phyloP scores from a whole-genome alignment of 345 rosid species.

The Turnera subulata region DNA sequence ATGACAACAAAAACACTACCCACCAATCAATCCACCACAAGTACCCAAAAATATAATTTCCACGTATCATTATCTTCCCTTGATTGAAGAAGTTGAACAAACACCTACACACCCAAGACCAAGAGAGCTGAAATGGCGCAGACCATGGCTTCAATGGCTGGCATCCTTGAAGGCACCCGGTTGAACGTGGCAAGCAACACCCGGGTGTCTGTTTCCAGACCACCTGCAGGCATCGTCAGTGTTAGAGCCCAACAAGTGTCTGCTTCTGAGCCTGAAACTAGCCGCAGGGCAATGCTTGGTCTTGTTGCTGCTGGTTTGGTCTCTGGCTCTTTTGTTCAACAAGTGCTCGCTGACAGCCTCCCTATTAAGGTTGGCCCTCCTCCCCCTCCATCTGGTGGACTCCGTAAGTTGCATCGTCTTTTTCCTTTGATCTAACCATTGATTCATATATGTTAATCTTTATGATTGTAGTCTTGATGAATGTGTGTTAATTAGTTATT shows the following conservation, averaged over 20 bases:
- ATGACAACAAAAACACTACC: constrained; percentile 1
- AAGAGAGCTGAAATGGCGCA: constrained; percentile 40
- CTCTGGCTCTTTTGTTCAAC: constrained; percentile 64
- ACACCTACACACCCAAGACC: neutral
- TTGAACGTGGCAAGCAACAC: constrained; percentile 21
- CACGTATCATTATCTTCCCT: constrained; percentile 7
- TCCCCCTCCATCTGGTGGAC: constrained; percentile 90
- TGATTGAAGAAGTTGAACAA: constrained; percentile 1
- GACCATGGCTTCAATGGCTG: constrained; percentile 72
- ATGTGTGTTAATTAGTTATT: too few relatives aligned
- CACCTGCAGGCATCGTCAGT: constrained; percentile 39
- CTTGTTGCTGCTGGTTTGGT: constrained; percentile 69
- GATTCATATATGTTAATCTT: too few relatives aligned
- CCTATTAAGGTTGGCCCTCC: constrained; percentile 86
- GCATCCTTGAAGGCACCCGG: constrained; percentile 62
- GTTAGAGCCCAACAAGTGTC: constrained; percentile 58
- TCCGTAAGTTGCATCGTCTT: constrained; percentile 50
- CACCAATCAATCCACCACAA: neutral
- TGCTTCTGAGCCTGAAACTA: constrained; percentile 51
- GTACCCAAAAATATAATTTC: constrained; percentile 28
- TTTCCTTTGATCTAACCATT: too few relatives aligned
- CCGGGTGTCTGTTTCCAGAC: constrained; percentile 28
- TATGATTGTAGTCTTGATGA: too few relatives aligned
- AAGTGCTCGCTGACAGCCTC: constrained; percentile 62
- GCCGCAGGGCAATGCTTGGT: constrained; percentile 69